Evolutionary conservation across 2,329 filamentous ascomycete genomes (phyloP).

Genomic region (Paraphaeosphaeria minitans): DNA sequence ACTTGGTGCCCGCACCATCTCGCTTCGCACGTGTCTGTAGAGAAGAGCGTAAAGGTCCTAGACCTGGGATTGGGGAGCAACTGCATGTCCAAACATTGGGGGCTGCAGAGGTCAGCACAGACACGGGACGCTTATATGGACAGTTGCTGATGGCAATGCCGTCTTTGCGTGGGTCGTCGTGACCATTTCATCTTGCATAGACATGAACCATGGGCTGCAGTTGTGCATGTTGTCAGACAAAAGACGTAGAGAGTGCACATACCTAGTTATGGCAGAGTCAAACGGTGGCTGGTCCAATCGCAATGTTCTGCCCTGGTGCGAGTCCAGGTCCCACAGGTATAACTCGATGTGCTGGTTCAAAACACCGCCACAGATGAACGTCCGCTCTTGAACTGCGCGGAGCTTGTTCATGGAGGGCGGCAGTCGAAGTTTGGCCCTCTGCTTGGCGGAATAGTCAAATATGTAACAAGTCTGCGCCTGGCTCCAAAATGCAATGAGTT

Average conservation of each 20-base stretch:
- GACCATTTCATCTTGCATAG: no score
- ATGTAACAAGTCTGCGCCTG: conserved; percentile 26
- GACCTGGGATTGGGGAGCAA: conserved; percentile 1
- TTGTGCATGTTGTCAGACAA: neutral
- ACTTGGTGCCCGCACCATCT: conserved; percentile 4
- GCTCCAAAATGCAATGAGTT: conserved; percentile 31
- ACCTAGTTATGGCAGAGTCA: neutral
- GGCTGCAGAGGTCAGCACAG: conserved; percentile 1
- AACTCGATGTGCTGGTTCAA: conserved; percentile 14
- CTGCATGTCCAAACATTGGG: neutral
- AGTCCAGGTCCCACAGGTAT: conserved; percentile 40
- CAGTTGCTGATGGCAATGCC: no score
- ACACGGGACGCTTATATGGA: neutral
- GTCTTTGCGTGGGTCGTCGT: no score
- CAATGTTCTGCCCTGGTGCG: conserved; percentile 19
- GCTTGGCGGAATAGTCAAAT: conserved; percentile 18
- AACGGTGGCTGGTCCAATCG: conserved; percentile 1
- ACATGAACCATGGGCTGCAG: neutral
- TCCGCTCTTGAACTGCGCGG: conserved; percentile 26
- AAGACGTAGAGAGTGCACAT: neutral
- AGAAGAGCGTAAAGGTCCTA: conserved; percentile 4
- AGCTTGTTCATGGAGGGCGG: conserved; percentile 10
- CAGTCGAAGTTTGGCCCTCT: conserved; percentile 30
- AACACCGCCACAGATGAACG: conserved; percentile 27
- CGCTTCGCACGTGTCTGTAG: neutral